A percentile compares a stretch with the other conserved stretches of the same genome.
Evolutionary conservation across 2,329 filamentous ascomycete species (phyloP).

Genomic region (Neofusicoccum laricinum): DNA sequence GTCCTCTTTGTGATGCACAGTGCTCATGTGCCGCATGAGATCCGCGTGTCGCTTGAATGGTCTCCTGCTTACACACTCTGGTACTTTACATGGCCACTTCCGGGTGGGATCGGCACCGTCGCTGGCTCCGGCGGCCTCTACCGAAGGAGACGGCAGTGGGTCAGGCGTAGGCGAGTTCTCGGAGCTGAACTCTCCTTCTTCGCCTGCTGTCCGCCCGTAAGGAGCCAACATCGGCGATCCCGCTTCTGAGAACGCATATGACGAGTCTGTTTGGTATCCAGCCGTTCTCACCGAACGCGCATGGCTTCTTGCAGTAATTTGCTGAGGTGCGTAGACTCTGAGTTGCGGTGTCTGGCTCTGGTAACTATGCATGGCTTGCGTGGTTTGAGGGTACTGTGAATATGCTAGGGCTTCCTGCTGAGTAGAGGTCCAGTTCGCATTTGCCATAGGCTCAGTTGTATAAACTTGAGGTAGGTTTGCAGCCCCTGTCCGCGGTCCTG

Average conservation of each 20-base stretch:
- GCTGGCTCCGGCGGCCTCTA: background rate
- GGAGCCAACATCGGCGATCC: background rate
- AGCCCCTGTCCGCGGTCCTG: too few relatives aligned
- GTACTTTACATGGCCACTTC: background rate
- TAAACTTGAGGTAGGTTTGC: background rate
- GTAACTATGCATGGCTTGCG: background rate
- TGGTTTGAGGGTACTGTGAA: background rate
- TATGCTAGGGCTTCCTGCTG: background rate
- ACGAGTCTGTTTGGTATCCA: background rate
- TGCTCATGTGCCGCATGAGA: conserved; percentile 7
- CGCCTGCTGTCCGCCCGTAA: background rate
- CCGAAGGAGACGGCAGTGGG: background rate
- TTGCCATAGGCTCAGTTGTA: background rate
- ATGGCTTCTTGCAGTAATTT: background rate
- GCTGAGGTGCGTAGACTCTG: background rate
- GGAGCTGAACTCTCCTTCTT: background rate
- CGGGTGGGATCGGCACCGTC: background rate
- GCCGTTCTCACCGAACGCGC: background rate
- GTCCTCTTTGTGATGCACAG: background rate
- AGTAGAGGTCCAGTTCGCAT: background rate
- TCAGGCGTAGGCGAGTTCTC: background rate
- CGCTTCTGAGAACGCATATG: background rate
- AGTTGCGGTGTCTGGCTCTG: background rate
- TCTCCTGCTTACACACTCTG: background rate
- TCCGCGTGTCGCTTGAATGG: conserved; percentile 8